phyloP scores from a whole-genome alignment of 345 rosid genomes.

The Acer campestre region DNA sequence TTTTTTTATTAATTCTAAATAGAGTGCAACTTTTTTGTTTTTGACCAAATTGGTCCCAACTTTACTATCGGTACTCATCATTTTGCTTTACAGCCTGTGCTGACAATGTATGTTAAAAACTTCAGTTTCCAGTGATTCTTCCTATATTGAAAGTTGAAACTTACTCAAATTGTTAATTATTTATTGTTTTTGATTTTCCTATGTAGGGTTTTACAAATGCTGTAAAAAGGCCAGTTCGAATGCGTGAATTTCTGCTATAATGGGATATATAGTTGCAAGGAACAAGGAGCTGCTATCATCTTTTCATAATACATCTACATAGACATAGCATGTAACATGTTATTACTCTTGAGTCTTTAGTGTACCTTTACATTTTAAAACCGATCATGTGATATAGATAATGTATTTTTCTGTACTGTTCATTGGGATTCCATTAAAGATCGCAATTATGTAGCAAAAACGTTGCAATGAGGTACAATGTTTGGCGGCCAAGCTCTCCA shows the following conservation, averaged over 20 bases:
- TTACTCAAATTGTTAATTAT: not conserved
- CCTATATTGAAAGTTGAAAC: conserved; percentile 18
- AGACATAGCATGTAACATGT: not conserved
- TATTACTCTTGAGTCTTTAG: not conserved
- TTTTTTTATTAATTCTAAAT: too few species aligned
- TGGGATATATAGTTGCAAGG: not conserved
- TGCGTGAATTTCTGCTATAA: conserved; percentile 69
- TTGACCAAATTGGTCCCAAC: too few species aligned
- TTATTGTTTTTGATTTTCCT: not conserved
- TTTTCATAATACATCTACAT: not conserved
- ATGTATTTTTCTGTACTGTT: not conserved
- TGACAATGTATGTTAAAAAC: not conserved
- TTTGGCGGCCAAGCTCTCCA: too few species aligned
- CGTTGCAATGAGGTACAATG: too few species aligned
- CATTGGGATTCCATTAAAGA: not conserved
- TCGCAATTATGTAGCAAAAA: too few species aligned
- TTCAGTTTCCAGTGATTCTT: not conserved
- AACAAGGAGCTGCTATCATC: not conserved
- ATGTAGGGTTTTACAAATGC: conserved; percentile 89
- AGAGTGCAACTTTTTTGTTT: too few species aligned
- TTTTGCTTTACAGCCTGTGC: not conserved
- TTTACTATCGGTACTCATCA: not conserved
- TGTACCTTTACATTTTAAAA: not conserved
- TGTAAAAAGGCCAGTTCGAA: conserved; percentile 83
- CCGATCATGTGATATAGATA: not conserved